Conservation (phyloP, 768 basidiomycete species). For the Pulveroboletus ravenelii region DNA sequence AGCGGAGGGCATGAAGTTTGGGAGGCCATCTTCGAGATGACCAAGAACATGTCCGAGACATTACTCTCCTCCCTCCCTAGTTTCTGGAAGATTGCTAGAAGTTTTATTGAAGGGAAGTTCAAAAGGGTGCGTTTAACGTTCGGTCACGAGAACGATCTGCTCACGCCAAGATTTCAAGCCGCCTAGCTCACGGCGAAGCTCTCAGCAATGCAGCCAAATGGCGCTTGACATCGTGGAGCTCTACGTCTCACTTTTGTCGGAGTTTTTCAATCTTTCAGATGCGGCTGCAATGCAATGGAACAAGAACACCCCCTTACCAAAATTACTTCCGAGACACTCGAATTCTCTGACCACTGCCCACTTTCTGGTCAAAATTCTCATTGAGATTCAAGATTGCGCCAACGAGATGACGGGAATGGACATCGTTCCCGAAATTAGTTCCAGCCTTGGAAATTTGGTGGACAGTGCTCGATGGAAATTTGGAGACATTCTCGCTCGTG, state of each 20-base stretch:
- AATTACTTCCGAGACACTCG: slow-evolving; percentile 65
- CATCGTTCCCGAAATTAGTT: slow-evolving; percentile 68
- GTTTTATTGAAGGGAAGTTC: slow-evolving; percentile 90
- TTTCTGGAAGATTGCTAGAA: slow-evolving; percentile 90
- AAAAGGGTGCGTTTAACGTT: slow-evolving; percentile 56
- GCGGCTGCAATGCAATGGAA: slow-evolving; percentile 57
- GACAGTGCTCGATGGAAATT: slow-evolving; percentile 88
- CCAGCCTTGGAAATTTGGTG: slow-evolving; percentile 65
- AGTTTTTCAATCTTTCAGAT: slow-evolving; percentile 82
- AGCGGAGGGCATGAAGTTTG: slow-evolving; percentile 74
- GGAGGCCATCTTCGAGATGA: slow-evolving; percentile 72
- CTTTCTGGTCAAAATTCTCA: slow-evolving; percentile 74
- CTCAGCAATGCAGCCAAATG: slow-evolving; percentile 82
- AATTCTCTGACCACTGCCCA: slow-evolving; percentile 80
- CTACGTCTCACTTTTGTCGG: slow-evolving; percentile 79
- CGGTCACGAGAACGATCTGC: background rate
- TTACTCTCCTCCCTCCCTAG: slow-evolving; percentile 81
- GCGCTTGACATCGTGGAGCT: slow-evolving; percentile 81
- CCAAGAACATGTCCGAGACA: slow-evolving; percentile 83
- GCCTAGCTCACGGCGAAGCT: slow-evolving; percentile 64
- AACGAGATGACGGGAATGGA: slow-evolving; percentile 79
- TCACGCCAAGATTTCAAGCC: slow-evolving; percentile 18
- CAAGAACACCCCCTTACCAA: slow-evolving; percentile 38
- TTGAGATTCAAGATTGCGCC: slow-evolving; percentile 82
- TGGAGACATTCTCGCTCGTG: slow-evolving; percentile 68